Base-by-base conservation (phyloP, 148 eudicot species). In the Mesembryanthemum crystallinum region DNA sequence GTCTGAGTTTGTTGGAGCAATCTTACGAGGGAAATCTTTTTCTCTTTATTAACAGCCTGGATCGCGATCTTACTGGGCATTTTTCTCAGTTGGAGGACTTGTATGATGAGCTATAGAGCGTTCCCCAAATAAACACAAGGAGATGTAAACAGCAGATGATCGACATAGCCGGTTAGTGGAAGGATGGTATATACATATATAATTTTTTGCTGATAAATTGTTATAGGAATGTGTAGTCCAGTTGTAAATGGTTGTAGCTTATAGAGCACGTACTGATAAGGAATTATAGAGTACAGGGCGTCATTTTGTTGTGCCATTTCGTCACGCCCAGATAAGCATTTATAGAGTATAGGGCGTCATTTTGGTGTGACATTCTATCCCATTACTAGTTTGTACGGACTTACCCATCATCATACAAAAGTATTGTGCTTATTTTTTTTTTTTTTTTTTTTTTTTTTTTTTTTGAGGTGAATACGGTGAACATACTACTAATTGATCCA, bases 21-120 rank as follows among this genome's bases (percentile, higher is more conserved):
- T 66, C 85, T 85, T 63, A 85, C 70, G 67, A 20, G 45, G 71
- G 42, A 72, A 58, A 57, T 61, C 27, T 82, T 75, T 71, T 47
- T 78, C 67, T 81, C 21, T 80, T 76, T 61, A 35, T 83, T 71
- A 77, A 76, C 90, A 88, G 95, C 67, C 3, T 79, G 73, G 83
- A 78, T 82, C 80, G 78, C 66, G 85, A 78, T 69, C 29, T 28
- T 39, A 73, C 24, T 8, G 76, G 65, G 52, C 81, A 57, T 72
- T 76, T 69, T 67, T 76, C 71, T 68, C 74, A 68, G 35, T 76
- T 35, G 58, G 67, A 78, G 64, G 47, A 35, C 47, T 18, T 17
- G 27, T 82, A 32, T 58, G 82, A 82, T 58, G 73, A 78, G 45
- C 78, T 70, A 69, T 25, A 27, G 45, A 15, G 52, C 29, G 61